Base-by-base conservation (phyloP, 768 basidiomycete species). In the Boletus edulis region DNA sequence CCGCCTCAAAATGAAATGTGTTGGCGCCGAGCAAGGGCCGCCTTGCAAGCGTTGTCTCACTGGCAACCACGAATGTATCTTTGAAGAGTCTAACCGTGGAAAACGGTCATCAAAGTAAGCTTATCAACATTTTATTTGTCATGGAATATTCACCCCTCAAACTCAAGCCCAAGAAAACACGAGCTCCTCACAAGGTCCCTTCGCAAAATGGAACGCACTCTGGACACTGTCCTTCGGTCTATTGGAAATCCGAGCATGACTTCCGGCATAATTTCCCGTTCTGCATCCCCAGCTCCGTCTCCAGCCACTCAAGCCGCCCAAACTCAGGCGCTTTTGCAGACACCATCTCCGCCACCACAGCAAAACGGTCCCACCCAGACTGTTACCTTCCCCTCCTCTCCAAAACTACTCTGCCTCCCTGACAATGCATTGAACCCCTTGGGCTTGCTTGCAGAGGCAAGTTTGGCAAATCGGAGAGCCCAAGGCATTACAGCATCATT, bases 11-110 rank as follows among this genome's bases (percentile, higher is more conserved):
- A 94, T 92, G 93, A 94, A 92, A 66, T 94, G 92, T 54, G 89
- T 91, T 9, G 90, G 89, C 34, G 92, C 90, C 3, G 94, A 94
- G 69, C 82, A 93, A 39, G 94, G 93, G 0, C 89, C 89, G 0
- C 91, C 94, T 0, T 97, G 94, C 76, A 95, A 94, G 65, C 86
- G 94, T 20, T 97, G 94, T 64, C 72, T 75, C 44, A 65, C 84
- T 0, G 87, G 89, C 18, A 83, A 83, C 60, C 89, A 95, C 64
- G 92, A 96, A 62, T 99, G 97, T 66, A 83, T 97, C 42, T 98
- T 99, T 59, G 94, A 98, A 74, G 96, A 98, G 69, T 93, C 90
- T 2, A 95, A 98, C 68, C 82, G 97, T 46, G 97, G 97, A 40
- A 96, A 95, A 70, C 84, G 91, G 12, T 84, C 89, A 20, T 81